Conservation (phyloP, 345 rosid genomes). For the Eutrema yunnanense region DNA sequence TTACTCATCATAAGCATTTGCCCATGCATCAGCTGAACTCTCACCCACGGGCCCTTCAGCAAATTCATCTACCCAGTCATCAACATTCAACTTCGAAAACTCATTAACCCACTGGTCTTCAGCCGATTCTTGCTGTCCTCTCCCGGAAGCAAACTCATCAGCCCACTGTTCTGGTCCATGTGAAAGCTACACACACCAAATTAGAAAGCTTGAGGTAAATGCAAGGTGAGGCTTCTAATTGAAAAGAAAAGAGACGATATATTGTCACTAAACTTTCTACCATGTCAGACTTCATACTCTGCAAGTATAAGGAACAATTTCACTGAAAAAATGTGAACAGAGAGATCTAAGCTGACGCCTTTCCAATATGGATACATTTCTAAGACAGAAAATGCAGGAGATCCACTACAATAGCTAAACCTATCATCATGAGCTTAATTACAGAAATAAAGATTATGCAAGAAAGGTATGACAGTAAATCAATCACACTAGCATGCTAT, state of each 20-base stretch:
- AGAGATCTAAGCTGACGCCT: not conserved
- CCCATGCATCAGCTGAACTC: slow-evolving; percentile 72
- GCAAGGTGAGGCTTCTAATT: slow-evolving; percentile 15
- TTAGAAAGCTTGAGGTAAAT: slow-evolving; percentile 6
- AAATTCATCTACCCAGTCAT: slow-evolving; percentile 96
- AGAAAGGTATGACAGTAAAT: not conserved
- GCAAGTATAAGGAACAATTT: not conserved
- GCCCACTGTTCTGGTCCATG: slow-evolving; percentile 78
- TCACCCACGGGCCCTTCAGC: slow-evolving; percentile 68
- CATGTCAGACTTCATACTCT: slow-evolving; percentile 5
- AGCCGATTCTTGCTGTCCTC: slow-evolving; percentile 42
- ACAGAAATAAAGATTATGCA: not conserved
- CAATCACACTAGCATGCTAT: slow-evolving; percentile 1
- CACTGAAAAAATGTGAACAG: not conserved
- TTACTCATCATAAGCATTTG: slow-evolving; percentile 91
- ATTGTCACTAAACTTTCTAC: not conserved
- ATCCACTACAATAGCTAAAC: not conserved
- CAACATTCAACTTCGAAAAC: slow-evolving; percentile 85
- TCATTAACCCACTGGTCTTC: slow-evolving; percentile 95
- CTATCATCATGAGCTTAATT: slow-evolving; percentile 1
- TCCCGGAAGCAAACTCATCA: slow-evolving; percentile 68
- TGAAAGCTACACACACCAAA: slow-evolving; percentile 38
- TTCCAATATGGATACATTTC: not conserved
- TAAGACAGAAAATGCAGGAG: not conserved
- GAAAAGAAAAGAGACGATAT: not conserved